Base-by-base conservation (phyloP, 2,329 filamentous ascomycete genomes). In the Aspergillus aculeatus region DNA sequence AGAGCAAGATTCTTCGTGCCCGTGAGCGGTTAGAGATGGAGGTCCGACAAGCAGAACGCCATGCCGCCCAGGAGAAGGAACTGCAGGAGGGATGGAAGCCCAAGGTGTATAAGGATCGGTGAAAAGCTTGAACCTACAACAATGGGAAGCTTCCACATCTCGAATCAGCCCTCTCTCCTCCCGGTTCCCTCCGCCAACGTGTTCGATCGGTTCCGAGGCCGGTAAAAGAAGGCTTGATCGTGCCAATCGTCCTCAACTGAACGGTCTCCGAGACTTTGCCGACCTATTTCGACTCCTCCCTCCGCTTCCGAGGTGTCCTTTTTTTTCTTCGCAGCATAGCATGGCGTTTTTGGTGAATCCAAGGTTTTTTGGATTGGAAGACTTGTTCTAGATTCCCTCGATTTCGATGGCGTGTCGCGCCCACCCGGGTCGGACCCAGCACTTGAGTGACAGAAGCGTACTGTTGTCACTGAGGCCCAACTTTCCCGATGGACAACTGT, bases 1-100 rank as follows among this genome's bases (percentile, higher is more conserved):
- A 99, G 80, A 98, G 94, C 83, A 99, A 99, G 81, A 87, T 99
- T 57, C 79, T 98, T 68, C 84, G 95, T 63, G 95, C 95, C 60
- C 86, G 94, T 70, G 94, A 99, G 80, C 83, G 95, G 65, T 89
- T 99, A 79, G 94, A 98, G 81, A 84, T 89, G 69, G 94, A 99
- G 78, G 81, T 95, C 47, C 83, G 87, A 65, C 87, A 90, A 60
- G 84, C 88, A 61, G 82, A 87, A 70, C 88, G 91, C 73, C 87
- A 88, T 73, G 83, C 84, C 14, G 86, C 88, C 67, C 82, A 86
- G 70, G 92, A 96, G 72, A 88, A 89, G 58, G 92, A 96, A 77
- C 70, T 89, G 56, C 86, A 89, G 73, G 89, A 92, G 64, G 95
- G 94, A 0, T 97, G 92, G 87, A 96, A 93, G 75, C 95, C 94